Conservation (phyloP, 2,329 filamentous ascomycete genomes). For the Colletotrichum coccodes region DNA sequence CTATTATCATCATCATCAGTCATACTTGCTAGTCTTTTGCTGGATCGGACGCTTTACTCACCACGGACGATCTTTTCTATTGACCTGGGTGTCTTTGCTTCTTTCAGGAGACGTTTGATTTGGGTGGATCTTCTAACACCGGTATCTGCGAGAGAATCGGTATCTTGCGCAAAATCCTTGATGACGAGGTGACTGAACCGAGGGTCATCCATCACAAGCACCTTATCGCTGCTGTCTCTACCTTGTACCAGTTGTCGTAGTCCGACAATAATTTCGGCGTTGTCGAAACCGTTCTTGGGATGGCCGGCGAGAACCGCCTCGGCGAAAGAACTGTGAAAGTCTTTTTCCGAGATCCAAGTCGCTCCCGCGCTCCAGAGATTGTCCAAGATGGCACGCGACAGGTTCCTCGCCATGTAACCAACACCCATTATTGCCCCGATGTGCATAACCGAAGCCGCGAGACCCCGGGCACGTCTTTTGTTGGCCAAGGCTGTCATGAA, state of each 20-base stretch:
- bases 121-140: not conserved
- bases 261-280: not conserved
- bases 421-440: constrained; percentile 50
- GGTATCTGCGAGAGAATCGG: not conserved
- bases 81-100: not conserved
- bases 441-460: constrained; percentile 48
- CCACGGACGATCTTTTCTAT: not conserved
- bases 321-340: constrained; percentile 53
- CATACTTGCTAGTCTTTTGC: too few species aligned
- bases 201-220: not conserved
- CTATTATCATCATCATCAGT: not conserved
- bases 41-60: too few species aligned
- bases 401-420: constrained; percentile 48
- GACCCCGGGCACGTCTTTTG: constrained; percentile 46
- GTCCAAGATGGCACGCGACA: constrained; percentile 7
- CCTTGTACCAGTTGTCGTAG: not conserved
- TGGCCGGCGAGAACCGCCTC: constrained; percentile 51
- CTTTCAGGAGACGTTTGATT: not conserved
- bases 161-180: not conserved
- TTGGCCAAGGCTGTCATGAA: constrained; percentile 51
- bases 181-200: constrained; percentile 1
- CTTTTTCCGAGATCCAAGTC: constrained; percentile 37
- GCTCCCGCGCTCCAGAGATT: constrained; percentile 3
- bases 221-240: not conserved
- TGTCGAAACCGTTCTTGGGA: constrained; percentile 13